Percentiles rank a stretch among this genome's conserved stretches.
These are phyloP conservation scores for Echria macrotheca DNA, from an alignment of 495 filamentous ascomycete genomes.

Conservation along the genomic window DNA sequence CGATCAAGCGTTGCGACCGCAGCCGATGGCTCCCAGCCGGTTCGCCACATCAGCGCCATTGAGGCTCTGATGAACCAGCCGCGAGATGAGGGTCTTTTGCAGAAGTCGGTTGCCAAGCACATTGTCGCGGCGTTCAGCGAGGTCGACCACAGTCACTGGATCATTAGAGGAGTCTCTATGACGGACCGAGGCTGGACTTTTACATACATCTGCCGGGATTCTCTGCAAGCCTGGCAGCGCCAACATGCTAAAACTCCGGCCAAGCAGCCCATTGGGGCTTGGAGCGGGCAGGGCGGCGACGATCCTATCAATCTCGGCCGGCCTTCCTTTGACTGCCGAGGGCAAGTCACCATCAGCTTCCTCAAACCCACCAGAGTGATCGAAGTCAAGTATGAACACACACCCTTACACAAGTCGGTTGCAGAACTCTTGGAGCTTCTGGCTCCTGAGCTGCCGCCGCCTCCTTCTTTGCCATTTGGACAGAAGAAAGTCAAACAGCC, in stretches of 20 bases:
- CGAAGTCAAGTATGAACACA: slow-evolving; percentile 44
- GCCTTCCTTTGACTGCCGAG: slow-evolving; percentile 47
- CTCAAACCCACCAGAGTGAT: slow-evolving; percentile 32
- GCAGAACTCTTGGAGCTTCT: slow-evolving; percentile 35
- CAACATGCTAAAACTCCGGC: slow-evolving; percentile 32
- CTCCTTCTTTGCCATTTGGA: slow-evolving; percentile 14
- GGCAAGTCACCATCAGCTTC: slow-evolving; percentile 39
- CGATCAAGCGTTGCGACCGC: slow-evolving; percentile 11
- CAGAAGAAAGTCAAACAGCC: too few relatives aligned
- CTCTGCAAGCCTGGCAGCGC: slow-evolving; percentile 41
- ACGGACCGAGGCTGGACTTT: slow-evolving; percentile 43
- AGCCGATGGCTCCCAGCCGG: slow-evolving; percentile 1
- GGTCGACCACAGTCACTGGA: slow-evolving; percentile 40
- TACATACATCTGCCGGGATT: slow-evolving; percentile 44
- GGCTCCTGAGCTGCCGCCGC: slow-evolving; percentile 21
- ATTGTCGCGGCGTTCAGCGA: slow-evolving; percentile 32
- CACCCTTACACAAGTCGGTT: slow-evolving; percentile 43
- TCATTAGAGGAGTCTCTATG: slow-evolving; percentile 33
- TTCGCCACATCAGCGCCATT: slow-evolving; percentile 26
- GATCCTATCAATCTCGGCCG: slow-evolving; percentile 39
- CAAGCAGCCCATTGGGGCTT: slow-evolving; percentile 35
- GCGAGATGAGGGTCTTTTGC: slow-evolving; percentile 35
- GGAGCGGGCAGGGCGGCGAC: slow-evolving; percentile 33
- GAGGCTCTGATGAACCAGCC: slow-evolving; percentile 41
- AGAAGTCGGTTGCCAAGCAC: slow-evolving; percentile 37